phyloP scores from a whole-genome alignment of 441 rosid genomes.

The Manihot esculenta region DNA sequence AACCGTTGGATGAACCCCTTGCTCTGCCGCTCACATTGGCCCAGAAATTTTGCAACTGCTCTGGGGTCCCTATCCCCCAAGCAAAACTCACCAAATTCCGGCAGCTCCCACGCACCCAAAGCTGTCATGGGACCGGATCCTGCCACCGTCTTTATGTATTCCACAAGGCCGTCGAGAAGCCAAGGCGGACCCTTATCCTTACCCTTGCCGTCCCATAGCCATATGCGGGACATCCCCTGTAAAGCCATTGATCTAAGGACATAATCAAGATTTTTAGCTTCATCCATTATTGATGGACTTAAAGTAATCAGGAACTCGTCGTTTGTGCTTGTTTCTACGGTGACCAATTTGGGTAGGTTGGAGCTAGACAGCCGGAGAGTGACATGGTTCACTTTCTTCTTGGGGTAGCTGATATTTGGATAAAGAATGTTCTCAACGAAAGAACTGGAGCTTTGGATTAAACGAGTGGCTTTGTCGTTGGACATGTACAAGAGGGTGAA shows the following conservation, averaged over 20 bases:
- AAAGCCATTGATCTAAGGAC: slow-evolving; percentile 27
- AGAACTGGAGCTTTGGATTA: slow-evolving; percentile 37
- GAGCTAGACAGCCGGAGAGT: slow-evolving; percentile 28
- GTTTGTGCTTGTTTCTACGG: slow-evolving; percentile 20
- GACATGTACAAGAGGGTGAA: slow-evolving; percentile 46
- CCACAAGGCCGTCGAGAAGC: slow-evolving; percentile 45
- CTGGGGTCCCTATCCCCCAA: slow-evolving; percentile 25
- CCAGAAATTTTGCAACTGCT: slow-evolving; percentile 35
- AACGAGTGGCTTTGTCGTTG: slow-evolving; percentile 46
- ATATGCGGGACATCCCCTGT: slow-evolving; percentile 44
- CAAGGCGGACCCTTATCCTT: slow-evolving; percentile 35
- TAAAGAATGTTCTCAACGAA: slow-evolving; percentile 44
- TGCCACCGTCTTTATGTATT: slow-evolving; percentile 32
- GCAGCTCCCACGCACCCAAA: neutral
- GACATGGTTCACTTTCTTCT: slow-evolving; percentile 34
- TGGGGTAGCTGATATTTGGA: slow-evolving; percentile 4
- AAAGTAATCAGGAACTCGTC: slow-evolving; percentile 38
- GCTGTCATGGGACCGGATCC: slow-evolving; percentile 10
- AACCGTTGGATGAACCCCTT: slow-evolving; percentile 53
- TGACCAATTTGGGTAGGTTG: neutral
- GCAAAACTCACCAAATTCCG: slow-evolving; percentile 10
- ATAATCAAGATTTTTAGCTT: slow-evolving; percentile 7
- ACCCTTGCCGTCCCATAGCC: slow-evolving; percentile 49
- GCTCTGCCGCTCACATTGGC: slow-evolving; percentile 30
- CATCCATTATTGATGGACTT: slow-evolving; percentile 37